Evolutionary conservation across 2,329 filamentous ascomycete species (phyloP).

Genomic region (Colletotrichum musae): DNA sequence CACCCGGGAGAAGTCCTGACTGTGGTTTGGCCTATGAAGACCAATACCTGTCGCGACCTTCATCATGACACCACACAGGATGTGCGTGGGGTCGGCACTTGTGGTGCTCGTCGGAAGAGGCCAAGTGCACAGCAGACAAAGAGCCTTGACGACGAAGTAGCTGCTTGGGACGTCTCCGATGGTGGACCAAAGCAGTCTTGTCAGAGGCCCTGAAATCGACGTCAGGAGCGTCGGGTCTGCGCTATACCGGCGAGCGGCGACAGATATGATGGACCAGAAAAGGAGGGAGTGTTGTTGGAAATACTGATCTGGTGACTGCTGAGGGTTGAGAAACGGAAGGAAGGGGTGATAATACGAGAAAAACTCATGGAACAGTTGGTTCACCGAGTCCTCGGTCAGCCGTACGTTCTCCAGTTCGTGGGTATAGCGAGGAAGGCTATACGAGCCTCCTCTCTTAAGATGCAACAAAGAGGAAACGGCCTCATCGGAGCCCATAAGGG

Average conservation of each 20-base stretch:
- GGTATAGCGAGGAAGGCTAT: constrained; percentile 71
- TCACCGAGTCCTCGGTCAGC: constrained; percentile 74
- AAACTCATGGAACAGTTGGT: constrained; percentile 79
- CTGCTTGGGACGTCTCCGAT: constrained; percentile 83
- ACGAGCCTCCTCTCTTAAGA: constrained; percentile 75
- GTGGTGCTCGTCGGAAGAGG: constrained; percentile 86
- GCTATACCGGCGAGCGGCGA: constrained; percentile 80
- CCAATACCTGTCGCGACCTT: constrained; percentile 88
- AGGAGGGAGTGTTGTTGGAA: constrained; percentile 84
- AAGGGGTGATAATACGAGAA: constrained; percentile 84
- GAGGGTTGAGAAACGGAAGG: constrained; percentile 79
- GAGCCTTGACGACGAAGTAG: constrained; percentile 85
- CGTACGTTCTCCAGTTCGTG: constrained; percentile 75
- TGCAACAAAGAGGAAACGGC: constrained; percentile 77
- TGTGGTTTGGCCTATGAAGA: constrained; percentile 84
- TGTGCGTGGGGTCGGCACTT: constrained; percentile 85
- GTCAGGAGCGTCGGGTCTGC: constrained; percentile 75
- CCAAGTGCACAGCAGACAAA: constrained; percentile 86
- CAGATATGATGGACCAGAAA: constrained; percentile 87
- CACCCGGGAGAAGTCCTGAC: constrained; percentile 85
- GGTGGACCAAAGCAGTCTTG: constrained; percentile 81
- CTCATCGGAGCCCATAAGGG: constrained; percentile 78
- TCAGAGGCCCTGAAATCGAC: constrained; percentile 77
- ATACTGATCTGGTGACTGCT: constrained; percentile 79
- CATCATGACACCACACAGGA: constrained; percentile 87